phyloP scores from a whole-genome alignment of 192 early-diverging fungal species.

The Endogone sp. region DNA sequence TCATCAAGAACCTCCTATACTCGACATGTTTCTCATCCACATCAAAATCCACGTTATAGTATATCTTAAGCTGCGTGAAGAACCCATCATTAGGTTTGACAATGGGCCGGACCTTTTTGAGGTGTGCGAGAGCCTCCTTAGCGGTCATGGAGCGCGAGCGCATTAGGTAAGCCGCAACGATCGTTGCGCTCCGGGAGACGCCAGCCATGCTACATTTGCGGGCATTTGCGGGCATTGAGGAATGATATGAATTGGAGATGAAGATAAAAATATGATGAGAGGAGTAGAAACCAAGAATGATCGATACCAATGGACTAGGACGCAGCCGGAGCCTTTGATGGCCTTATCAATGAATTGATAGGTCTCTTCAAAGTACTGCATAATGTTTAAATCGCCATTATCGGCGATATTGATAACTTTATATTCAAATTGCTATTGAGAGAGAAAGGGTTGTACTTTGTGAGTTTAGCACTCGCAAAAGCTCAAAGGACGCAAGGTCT shows the following conservation, averaged over 20 bases:
- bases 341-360: constrained; percentile 53
- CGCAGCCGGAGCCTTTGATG: constrained; percentile 37
- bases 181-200: constrained; percentile 51
- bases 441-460: background rate
- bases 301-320: constrained; percentile 68
- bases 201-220: constrained; percentile 53
- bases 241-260: background rate
- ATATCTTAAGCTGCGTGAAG: constrained; percentile 24
- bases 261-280: background rate
- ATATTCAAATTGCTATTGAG: background rate
- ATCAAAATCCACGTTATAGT: constrained; percentile 43
- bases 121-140: constrained; percentile 23
- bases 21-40: constrained; percentile 46
- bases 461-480: too few species aligned
- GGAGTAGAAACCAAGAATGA: background rate
- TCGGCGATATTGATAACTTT: constrained; percentile 47
- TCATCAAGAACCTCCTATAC: constrained; percentile 65
- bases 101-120: constrained; percentile 24
- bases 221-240: too few species aligned
- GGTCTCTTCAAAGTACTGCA: constrained; percentile 65
- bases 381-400: constrained; percentile 57
- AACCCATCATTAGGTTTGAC: constrained; percentile 29
- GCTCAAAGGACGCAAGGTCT: too few species aligned
- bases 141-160: constrained; percentile 6
- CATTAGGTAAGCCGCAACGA: constrained; percentile 61